A percentile compares a stretch with the other conserved stretches of the same genome.
Conservation (phyloP, 495 filamentous ascomycete species). For the Hypomontagnella submonticulosa region DNA sequence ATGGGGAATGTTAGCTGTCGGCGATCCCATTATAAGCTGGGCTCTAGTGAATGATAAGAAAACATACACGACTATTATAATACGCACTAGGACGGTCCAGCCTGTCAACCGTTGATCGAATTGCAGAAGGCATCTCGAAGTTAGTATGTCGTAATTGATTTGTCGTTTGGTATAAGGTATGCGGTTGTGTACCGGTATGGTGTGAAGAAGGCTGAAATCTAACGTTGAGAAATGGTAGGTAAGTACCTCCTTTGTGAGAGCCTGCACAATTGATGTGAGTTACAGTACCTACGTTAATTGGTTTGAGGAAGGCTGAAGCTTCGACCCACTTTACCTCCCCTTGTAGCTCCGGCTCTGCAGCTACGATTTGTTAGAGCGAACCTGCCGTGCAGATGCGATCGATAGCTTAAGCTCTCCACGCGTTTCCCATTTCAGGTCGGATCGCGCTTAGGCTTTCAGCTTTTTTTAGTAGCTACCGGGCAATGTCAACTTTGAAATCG, state of each 20-base stretch:
- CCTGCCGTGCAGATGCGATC: background rate
- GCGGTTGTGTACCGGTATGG: no score
- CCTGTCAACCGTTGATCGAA: constrained; percentile 78
- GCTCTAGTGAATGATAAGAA: constrained; percentile 16
- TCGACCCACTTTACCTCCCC: constrained; percentile 15
- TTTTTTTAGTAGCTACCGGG: background rate
- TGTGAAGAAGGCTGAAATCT: background rate
- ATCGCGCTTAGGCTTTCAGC: constrained; percentile 29
- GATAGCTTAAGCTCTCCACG: constrained; percentile 17
- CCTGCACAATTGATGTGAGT: background rate
- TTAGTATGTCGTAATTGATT: background rate
- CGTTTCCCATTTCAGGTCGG: constrained; percentile 29
- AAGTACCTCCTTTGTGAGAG: background rate
- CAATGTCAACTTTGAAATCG: background rate
- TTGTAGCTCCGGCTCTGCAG: background rate
- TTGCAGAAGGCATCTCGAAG: constrained; percentile 25
- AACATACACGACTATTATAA: constrained; percentile 76
- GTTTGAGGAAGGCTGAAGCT: constrained; percentile 38
- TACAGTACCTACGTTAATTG: constrained; percentile 11
- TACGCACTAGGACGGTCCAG: constrained; percentile 92
- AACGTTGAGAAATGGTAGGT: constrained; percentile 13
- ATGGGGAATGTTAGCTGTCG: constrained; percentile 24
- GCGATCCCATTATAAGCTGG: background rate
- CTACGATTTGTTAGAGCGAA: constrained; percentile 17
- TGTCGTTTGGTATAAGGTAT: background rate